phyloP scores from a whole-genome alignment of 441 rosid species.

The Arabidopsis hybrid region DNA sequence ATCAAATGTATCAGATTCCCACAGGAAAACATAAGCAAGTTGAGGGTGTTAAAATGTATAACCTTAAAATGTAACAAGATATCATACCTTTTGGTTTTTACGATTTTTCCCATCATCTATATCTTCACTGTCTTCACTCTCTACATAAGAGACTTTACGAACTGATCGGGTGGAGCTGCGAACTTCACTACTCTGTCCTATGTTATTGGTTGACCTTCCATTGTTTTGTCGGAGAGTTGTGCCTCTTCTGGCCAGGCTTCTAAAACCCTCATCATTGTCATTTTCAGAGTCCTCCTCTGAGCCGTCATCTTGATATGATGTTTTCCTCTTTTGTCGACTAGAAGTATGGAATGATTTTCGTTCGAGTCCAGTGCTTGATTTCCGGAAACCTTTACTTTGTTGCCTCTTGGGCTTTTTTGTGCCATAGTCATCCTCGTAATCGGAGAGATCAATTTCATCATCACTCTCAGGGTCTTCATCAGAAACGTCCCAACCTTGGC shows the following conservation, averaged over 20 bases:
- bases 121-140: conserved; percentile 99
- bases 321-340: conserved; percentile 71
- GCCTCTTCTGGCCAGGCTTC: conserved; percentile 69
- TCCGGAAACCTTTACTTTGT: conserved; percentile 63
- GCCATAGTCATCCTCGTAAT: conserved; percentile 79
- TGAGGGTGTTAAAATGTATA: background rate
- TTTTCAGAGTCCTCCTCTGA: conserved; percentile 81
- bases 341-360: conserved; percentile 55
- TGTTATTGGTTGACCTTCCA: conserved; percentile 55
- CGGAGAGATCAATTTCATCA: conserved; percentile 69
- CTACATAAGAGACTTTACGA: conserved; percentile 98
- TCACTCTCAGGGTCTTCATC: conserved; percentile 76
- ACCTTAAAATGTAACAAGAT: conserved; percentile 25
- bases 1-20: conserved; percentile 16
- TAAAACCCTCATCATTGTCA: conserved; percentile 70
- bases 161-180: conserved; percentile 92
- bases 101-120: conserved; percentile 78
- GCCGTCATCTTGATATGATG: conserved; percentile 72
- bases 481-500: conserved; percentile 83
- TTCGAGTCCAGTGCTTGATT: conserved; percentile 58
- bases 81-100: conserved; percentile 77
- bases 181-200: conserved; percentile 75
- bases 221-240: conserved; percentile 68
- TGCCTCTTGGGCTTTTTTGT: conserved; percentile 72
- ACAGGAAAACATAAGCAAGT: conserved; percentile 17